phyloP scores from a whole-genome alignment of 192 early-diverging fungal species.

The Linnemannia exigua region DNA sequence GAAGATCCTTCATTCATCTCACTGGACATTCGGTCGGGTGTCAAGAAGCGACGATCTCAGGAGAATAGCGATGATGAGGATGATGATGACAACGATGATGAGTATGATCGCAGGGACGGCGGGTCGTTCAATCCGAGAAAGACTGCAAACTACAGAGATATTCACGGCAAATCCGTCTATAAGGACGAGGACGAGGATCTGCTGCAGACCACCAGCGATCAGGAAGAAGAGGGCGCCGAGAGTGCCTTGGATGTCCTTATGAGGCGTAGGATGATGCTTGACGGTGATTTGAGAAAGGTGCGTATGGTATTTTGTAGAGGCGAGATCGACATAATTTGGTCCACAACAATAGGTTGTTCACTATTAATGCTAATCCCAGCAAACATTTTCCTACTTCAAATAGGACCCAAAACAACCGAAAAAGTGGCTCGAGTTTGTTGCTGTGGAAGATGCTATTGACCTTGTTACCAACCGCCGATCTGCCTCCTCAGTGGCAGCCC shows the following conservation, averaged over 20 bases:
- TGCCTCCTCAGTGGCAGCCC: slow-evolving; percentile 25
- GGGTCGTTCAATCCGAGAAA: slow-evolving; percentile 14
- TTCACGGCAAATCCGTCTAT: slow-evolving; percentile 59
- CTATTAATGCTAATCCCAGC: not conserved
- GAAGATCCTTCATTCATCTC: slow-evolving; percentile 36
- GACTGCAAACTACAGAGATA: slow-evolving; percentile 60
- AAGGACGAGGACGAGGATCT: slow-evolving; percentile 42
- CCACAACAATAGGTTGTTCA: not conserved
- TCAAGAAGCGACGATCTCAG: not conserved
- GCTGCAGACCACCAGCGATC: slow-evolving; percentile 46
- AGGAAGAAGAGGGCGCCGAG: slow-evolving; percentile 50
- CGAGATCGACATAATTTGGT: not conserved
- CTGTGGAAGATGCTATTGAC: slow-evolving; percentile 64
- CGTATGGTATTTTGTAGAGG: not conserved
- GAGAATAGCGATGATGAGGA: not conserved
- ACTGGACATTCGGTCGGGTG: slow-evolving; percentile 17
- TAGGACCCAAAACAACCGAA: slow-evolving; percentile 61
- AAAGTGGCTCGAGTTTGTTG: slow-evolving; percentile 67
- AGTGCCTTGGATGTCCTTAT: slow-evolving; percentile 57
- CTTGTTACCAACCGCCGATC: slow-evolving; percentile 32
- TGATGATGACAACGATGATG: not conserved
- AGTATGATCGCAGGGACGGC: not conserved
- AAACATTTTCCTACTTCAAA: not conserved
- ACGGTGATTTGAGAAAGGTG: slow-evolving; percentile 42
- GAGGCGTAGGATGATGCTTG: slow-evolving; percentile 48